Base-by-base conservation (phyloP, 139 green algal genomes). In the Choricystis sp. region DNA sequence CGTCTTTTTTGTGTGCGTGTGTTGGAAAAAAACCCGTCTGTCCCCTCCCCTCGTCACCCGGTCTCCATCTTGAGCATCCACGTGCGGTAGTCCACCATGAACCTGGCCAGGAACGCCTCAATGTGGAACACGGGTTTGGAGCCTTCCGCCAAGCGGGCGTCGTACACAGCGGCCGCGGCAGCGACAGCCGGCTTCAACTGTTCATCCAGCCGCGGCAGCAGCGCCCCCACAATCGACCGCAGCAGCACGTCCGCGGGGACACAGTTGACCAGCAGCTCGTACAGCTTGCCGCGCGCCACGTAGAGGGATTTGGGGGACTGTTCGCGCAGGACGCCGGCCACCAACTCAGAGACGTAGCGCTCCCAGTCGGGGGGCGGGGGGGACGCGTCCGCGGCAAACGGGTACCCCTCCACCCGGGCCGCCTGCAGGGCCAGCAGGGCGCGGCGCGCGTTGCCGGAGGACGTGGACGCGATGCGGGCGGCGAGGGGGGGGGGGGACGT, bases 261-360 rank as follows among this genome's bases (percentile, higher is more conserved):
- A 79, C 88, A 96, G 79, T 98, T 98, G 63, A 87, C 78, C 28
- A 98, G 75, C 66, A 98, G 81, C 80, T 98, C 91, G 68, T 98
- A 98, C 57, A 97, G 63, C 77, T 94, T 95, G 63, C 85, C 83
- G 2, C 92, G 83, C 24, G 91, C 77, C 64, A 74, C 27, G 67
- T 83, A 90, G 31, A 95, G 76, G 24, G 61, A 65, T 69, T 94
- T 94, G 29, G 92, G 88, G 3, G 66, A 83, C 79, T 98, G 92
- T 77, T 98, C 90, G 29, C 31, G 49, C 61, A 96, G 29, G n/a
- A 97, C 92, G 64, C 94, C 81, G 0, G 48, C 70, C 0, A 76
- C 83, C 60, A 95, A 86, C 64, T 91, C 81, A 68, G 72, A 69
- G 49, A 96, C 74, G 73, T 96, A 98, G 29, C 86, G 65, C 79